Evolutionary conservation across 2,329 filamentous ascomycete species (phyloP).

Genomic region (Xylariaceae sp.): DNA sequence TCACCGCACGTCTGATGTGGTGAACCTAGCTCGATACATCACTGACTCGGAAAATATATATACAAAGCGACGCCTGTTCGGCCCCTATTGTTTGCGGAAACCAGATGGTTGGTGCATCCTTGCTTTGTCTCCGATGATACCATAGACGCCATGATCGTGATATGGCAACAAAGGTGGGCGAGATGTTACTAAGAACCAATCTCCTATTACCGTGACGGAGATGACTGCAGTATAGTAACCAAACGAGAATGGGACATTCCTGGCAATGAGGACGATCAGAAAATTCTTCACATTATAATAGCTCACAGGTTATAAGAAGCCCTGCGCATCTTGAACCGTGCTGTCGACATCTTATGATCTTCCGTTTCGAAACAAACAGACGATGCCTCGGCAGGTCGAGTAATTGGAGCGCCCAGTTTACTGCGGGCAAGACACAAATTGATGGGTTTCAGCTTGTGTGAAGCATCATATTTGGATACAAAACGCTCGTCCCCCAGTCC

Average conservation of each 20-base stretch:
- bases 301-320: slow-evolving; percentile 11
- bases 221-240: not conserved
- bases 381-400: not conserved
- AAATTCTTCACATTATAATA: not conserved
- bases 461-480: slow-evolving; percentile 11
- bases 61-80: slow-evolving; percentile 22
- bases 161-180: slow-evolving; percentile 23
- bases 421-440: slow-evolving; percentile 3
- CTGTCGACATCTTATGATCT: not conserved
- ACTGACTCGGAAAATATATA: slow-evolving; percentile 16
- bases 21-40: slow-evolving; percentile 22
- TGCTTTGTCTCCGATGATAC: slow-evolving; percentile 25
- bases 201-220: not conserved
- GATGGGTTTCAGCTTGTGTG: slow-evolving; percentile 17
- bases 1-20: slow-evolving; percentile 2
- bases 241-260: not conserved
- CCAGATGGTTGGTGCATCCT: slow-evolving; percentile 6
- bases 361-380: slow-evolving; percentile 1
- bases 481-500: slow-evolving; percentile 21
- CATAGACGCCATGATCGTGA: slow-evolving; percentile 11
- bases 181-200: not conserved
- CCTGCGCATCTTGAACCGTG: not conserved
- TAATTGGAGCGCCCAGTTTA: not conserved
- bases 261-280: not conserved
- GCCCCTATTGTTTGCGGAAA: slow-evolving; percentile 30